Evolutionary conservation across 306 rosid genomes (phyloP), one percentile per base, ranked within the genome.

Genomic region (Fragaria iinumae): DNA sequence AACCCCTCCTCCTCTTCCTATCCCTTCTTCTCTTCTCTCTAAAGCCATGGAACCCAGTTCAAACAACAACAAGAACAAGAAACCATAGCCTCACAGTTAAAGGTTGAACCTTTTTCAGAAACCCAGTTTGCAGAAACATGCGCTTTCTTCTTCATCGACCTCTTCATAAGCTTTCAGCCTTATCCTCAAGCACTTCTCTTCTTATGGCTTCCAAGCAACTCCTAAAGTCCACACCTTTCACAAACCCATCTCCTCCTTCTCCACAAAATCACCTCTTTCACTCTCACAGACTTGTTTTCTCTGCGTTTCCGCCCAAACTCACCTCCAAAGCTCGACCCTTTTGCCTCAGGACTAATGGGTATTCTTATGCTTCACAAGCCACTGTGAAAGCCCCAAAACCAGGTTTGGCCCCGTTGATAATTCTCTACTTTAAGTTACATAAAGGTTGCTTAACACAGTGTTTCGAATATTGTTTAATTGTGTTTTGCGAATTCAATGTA

Each of bases 261-360:
- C 34, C 83, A 11, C 87, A 41, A 55, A 69, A 72, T 20, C 76
- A 66, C 70, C 77, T 53, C 60, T 74, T 80, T 18, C 71, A 81
- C 77, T 62, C 79, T 5, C 77, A 25, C 11, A 79, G 73, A 80
- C 23, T 81, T 66, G 65, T 52, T 75, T 88, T 86, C 71, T 75
- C 84, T 10, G 82, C 82, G 20, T 75, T 81, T 27, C 80, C 87
- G 32, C 73, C 80, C 2, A 89, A 84, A 83, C 83, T 83, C 79
- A 13, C 12, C 71, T 75, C 86, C 2, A 90, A 72, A 73, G 29
- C 27, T 38, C 80, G 50, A 38, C 70, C 93, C 4, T 83, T 76
- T 38, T 86, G 90, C 17, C 83, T 90, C 78, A 74, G 70, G 70
- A 80, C 94, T 25, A 90, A 91, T 76, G 97, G 97, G 25, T 86